Percentiles rank a stretch among this genome's conserved stretches.
Conservation (phyloP, 495 filamentous ascomycete genomes). For the Xylaria acuta region DNA sequence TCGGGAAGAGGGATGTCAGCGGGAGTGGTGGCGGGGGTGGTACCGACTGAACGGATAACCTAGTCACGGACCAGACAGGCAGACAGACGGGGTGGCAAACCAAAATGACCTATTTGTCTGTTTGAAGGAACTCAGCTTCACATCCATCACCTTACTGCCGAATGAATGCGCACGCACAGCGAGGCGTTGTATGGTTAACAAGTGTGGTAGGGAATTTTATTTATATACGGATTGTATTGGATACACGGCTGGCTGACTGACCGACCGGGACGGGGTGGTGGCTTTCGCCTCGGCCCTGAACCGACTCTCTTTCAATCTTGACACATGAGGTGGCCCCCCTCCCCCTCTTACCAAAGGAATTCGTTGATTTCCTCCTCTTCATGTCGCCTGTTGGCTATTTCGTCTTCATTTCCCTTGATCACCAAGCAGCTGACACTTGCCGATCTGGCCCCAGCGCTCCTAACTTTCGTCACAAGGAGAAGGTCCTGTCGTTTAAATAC, state of each 20-base stretch:
- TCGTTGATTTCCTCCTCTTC: constrained; percentile 21
- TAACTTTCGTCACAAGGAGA: neutral
- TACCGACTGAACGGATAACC: neutral
- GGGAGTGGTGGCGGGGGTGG: constrained; percentile 5
- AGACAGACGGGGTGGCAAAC: too few relatives aligned
- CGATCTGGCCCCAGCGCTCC: neutral
- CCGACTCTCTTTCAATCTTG: constrained; percentile 3
- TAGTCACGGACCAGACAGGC: neutral
- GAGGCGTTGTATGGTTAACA: neutral
- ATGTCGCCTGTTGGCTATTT: neutral
- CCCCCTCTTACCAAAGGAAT: constrained; percentile 23
- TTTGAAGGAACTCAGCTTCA: neutral
- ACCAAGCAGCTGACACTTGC: neutral
- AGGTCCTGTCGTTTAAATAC: neutral
- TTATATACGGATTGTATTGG: constrained; percentile 37
- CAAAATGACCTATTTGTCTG: neutral
- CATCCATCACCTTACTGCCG: neutral
- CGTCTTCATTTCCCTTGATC: neutral
- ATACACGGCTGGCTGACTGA: constrained; percentile 30
- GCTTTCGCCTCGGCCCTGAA: neutral
- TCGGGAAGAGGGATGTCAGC: constrained; percentile 58
- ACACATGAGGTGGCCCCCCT: constrained; percentile 3
- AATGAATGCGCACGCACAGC: neutral
- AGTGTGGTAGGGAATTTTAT: constrained; percentile 16
- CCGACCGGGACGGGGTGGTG: neutral